Evolutionary conservation across 2,329 filamentous ascomycete species (phyloP), one percentile per base, ranked within the genome.

Genomic region (Gaeumannomyces sp.): DNA sequence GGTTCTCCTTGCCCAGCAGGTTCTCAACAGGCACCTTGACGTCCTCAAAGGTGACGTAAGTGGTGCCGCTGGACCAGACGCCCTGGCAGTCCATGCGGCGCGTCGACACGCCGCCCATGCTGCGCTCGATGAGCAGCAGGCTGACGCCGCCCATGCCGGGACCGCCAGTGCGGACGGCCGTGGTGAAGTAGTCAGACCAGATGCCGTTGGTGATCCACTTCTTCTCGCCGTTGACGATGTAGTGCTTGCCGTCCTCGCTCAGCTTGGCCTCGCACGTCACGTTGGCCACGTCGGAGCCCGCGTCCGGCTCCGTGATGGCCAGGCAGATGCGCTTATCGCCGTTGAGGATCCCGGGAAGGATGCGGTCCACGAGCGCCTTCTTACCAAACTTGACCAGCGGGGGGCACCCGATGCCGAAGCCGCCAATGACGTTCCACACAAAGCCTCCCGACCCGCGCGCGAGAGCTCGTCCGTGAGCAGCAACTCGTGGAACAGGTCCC

Each of bases 1-100:
- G 90, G 84, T 99, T 97, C 81, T 96, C 89, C 83, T 97, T 98
- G 79, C 95, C 95, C 67, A 99, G 89, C 72, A 99, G 78, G 81
- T 99, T 98, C 85, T 97, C 94, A n/a, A 98, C 95, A 1, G 95
- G 95, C 0, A 99, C 95, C 83, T 98, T 98, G 78, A 98, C 95
- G 75, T 99, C 95, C 78, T 99, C 95, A 71, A 98, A 98, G 59
- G 94, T 97, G 75, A 99, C 89, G 79, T 98, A 99, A 38, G 95
- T 97, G 22, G 95, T 98, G 64, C 95, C 95, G 70, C 88, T 92
- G 68, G 90, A 93, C 91, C 93, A 97, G 38, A 98, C 93, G 78
- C 95, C 95, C 79, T 97, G 93, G 83, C 94, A 98, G 80, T 98
- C 93, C 95, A 99, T 99, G 74, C 90, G 89, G 65, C 95, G 87